These are phyloP conservation scores for Ustilago lituana DNA, from an alignment of 1,284 basidiomycete genomes.

Conservation along the genomic window DNA sequence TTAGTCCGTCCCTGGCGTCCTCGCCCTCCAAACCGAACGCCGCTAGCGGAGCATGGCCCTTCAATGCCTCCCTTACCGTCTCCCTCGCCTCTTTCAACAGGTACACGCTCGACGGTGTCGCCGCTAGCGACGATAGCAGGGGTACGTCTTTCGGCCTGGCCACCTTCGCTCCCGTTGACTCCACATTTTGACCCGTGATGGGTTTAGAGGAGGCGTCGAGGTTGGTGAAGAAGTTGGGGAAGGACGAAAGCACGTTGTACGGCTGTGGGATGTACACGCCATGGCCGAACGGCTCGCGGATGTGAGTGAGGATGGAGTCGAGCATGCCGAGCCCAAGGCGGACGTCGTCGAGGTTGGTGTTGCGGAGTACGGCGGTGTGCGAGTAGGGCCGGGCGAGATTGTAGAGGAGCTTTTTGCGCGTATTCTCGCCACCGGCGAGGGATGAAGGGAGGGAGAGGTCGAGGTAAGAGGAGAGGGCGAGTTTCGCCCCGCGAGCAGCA, in stretches of 20 bases:
- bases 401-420: slow-evolving; percentile 19
- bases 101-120: slow-evolving; percentile 45
- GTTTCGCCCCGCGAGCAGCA: slow-evolving; percentile 16
- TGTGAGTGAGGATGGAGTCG: slow-evolving; percentile 24
- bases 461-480: slow-evolving; percentile 24
- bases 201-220: slow-evolving; percentile 23
- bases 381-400: slow-evolving; percentile 32
- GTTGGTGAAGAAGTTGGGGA: slow-evolving; percentile 47
- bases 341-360: slow-evolving; percentile 24
- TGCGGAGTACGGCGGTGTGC: slow-evolving; percentile 28
- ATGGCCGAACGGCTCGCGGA: slow-evolving; percentile 33
- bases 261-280: slow-evolving; percentile 48
- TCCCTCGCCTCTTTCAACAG: slow-evolving; percentile 36
- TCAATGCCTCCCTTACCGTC: slow-evolving; percentile 41
- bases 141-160: slow-evolving; percentile 28
- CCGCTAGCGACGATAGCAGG: slow-evolving; percentile 45
- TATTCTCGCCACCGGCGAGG: background rate
- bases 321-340: slow-evolving; percentile 39
- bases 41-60: slow-evolving; percentile 47
- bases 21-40: slow-evolving; percentile 50
- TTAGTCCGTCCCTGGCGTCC: slow-evolving; percentile 53
- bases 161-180: slow-evolving; percentile 1
- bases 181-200: slow-evolving; percentile 2
- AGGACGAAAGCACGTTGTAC: slow-evolving; percentile 49
- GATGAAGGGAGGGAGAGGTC: slow-evolving; percentile 38